Conservation (phyloP, 306 rosid genomes). For the Pueraria montana region DNA sequence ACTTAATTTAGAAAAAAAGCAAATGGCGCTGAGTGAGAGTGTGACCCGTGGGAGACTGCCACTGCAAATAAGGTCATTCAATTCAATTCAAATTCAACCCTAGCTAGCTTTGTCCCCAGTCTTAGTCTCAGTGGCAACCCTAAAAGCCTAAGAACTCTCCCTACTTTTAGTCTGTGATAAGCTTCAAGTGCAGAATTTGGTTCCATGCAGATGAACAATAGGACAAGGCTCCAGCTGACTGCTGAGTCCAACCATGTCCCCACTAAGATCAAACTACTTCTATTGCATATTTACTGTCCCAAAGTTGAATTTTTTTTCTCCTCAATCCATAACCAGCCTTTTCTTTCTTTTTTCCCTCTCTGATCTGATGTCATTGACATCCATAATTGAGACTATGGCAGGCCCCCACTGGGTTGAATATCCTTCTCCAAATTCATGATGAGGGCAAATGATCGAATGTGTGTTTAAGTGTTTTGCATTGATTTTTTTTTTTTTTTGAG, state of each 20-base stretch:
- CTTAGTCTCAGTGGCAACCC: conserved; percentile 49
- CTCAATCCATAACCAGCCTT: conserved; percentile 8
- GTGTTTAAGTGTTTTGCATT: conserved; percentile 38
- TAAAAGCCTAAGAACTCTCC: conserved; percentile 55
- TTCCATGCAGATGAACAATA: conserved; percentile 46
- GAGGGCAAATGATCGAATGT: conserved; percentile 7
- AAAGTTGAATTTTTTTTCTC: not conserved
- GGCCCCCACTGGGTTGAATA: conserved; percentile 40
- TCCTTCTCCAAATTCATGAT: conserved; percentile 41
- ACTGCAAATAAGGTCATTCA: conserved; percentile 48
- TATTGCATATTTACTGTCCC: conserved; percentile 24
- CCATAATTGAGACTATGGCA: conserved; percentile 45
- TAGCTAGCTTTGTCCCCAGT: conserved; percentile 46
- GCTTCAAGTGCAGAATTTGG: conserved; percentile 43
- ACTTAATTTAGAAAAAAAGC: conserved; percentile 32
- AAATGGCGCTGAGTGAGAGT: conserved; percentile 19
- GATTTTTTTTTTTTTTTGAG: not conserved
- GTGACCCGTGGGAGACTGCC: conserved; percentile 32
- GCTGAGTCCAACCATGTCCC: conserved; percentile 51
- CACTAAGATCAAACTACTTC: conserved; percentile 48
- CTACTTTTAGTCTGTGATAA: conserved; percentile 44
- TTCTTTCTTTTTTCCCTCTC: conserved; percentile 5
- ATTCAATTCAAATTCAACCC: conserved; percentile 44
- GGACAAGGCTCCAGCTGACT: conserved; percentile 50
- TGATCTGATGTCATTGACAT: conserved; percentile 41